These are phyloP conservation scores for Jackrogersella multiformis DNA, from an alignment of 495 filamentous ascomycete species.

Conservation along the genomic window DNA sequence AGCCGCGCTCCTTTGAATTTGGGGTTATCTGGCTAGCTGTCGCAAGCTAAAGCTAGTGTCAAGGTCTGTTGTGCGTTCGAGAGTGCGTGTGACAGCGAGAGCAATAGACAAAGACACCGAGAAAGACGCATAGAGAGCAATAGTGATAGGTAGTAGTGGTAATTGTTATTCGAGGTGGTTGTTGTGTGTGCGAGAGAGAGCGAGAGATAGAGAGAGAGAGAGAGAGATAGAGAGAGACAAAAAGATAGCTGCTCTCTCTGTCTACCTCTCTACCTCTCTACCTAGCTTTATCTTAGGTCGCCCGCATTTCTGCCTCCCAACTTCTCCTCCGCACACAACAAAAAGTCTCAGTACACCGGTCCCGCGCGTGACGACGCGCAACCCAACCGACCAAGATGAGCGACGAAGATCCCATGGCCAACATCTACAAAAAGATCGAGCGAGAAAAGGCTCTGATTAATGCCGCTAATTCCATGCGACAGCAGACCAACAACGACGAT, in stretches of 20 bases:
- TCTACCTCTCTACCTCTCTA: not conserved
- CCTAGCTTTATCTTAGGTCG: conserved; percentile 32
- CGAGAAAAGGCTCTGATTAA: conserved; percentile 95
- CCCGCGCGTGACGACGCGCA: conserved; percentile 54
- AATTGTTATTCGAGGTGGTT: not conserved
- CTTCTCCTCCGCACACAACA: conserved; percentile 21
- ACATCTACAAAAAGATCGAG: conserved; percentile 97
- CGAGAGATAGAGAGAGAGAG: too few species aligned
- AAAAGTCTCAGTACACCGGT: conserved; percentile 22
- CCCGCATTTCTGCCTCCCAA: conserved; percentile 26
- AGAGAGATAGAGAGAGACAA: too few species aligned
- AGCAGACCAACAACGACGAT: conserved; percentile 88
- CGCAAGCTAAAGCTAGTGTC: conserved; percentile 1
- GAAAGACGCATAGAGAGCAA: too few species aligned
- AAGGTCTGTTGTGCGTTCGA: conserved; percentile 11
- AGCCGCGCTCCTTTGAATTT: conserved; percentile 5
- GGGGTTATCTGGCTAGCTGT: conserved; percentile 12
- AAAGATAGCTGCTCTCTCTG: conserved; percentile 2
- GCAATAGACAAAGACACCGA: too few species aligned
- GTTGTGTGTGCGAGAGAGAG: not conserved
- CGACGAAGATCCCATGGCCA: conserved; percentile 83
- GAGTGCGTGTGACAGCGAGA: not conserved
- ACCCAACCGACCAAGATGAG: conserved; percentile 60
- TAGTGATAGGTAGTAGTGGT: conserved; percentile 1
- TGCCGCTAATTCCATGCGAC: conserved; percentile 92